phyloP scores from a whole-genome alignment of 768 basidiomycete species.

The Tylopilus sp. region DNA sequence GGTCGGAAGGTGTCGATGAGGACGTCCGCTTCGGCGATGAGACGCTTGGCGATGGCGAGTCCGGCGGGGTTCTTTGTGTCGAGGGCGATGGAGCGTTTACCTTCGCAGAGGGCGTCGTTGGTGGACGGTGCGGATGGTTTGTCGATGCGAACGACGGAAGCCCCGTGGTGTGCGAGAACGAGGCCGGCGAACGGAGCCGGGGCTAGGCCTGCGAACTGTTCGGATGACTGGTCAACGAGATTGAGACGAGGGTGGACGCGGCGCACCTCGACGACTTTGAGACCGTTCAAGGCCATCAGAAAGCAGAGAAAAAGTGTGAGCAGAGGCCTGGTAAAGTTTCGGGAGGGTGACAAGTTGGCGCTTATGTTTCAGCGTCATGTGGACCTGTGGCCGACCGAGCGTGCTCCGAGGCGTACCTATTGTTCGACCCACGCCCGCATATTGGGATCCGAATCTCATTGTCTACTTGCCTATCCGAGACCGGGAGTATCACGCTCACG shows the following conservation, averaged over 20 bases:
- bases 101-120: conserved; percentile 57
- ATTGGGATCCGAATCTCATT: no score
- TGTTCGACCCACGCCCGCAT: not conserved
- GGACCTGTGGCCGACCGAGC: not conserved
- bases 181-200: conserved; percentile 80
- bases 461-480: no score
- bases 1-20: conserved; percentile 83
- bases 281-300: conserved; percentile 45
- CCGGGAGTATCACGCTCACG: no score
- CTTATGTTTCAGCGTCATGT: conserved; percentile 15
- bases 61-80: conserved; percentile 64
- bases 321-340: no score
- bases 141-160: conserved; percentile 74
- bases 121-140: conserved; percentile 41
- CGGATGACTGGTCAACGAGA: not conserved
- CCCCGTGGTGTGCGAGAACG: conserved; percentile 76
- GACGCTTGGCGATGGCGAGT: conserved; percentile 47
- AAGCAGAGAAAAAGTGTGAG: not conserved
- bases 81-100: conserved; percentile 73
- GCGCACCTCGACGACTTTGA: conserved; percentile 51
- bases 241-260: not conserved
- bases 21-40: conserved; percentile 69
- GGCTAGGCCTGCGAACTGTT: conserved; percentile 76
- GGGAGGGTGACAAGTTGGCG: not conserved
- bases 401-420: no score